Evolutionary conservation across 805 yeast genomes (phyloP), one percentile per base, ranked within the genome.

Genomic region (Candida morakotiae): DNA sequence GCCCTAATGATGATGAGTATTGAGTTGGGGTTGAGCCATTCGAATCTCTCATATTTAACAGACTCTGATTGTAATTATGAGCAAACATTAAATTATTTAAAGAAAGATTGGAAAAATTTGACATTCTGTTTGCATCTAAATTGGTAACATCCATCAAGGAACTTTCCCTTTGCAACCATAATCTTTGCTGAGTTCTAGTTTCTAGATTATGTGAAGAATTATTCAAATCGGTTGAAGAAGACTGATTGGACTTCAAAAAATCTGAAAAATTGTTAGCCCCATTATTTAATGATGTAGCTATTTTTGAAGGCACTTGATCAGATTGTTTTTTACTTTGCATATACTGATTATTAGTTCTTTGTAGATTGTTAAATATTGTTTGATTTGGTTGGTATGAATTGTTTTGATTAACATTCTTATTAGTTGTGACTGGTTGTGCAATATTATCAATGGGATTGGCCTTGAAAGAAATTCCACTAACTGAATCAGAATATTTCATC

Each of bases 111-210:
- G 73, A 67, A 21, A 67, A 56, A 43, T 65, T 67, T 15, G 59
- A 51, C 29, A 57, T 40, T 24, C 55, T 55, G 28, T 45, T 46
- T 9, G 59, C 42, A 41, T 64, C 71, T 34, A 52, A 24, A 23
- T 53, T 52, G 3, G 62, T 64, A 36, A 80, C 58, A 53, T 82
- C 89, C 61, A 81, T 63, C 28, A 83, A 62, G 2, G 86, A 78
- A 48, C 77, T 81, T 46, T 84, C 91, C 45, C 91, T 67, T 55
- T 84, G 95, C 23, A 87, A 63, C 95, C 95, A 86, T 35, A 87
- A 69, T 44, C 81, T 74, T 52, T 84, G 93, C 52, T 87, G 95
- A 0, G 95, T 85, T 60, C 95, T 69, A 1, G 86, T 79, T 42
- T 80, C 85, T 14, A 42, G 35, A 37, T 37, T 39, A 25, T 33